Percentiles rank a stretch among this genome's conserved stretches.
Conservation (phyloP, 2,329 filamentous ascomycete genomes). For the Chalaropsis thielavioides region DNA sequence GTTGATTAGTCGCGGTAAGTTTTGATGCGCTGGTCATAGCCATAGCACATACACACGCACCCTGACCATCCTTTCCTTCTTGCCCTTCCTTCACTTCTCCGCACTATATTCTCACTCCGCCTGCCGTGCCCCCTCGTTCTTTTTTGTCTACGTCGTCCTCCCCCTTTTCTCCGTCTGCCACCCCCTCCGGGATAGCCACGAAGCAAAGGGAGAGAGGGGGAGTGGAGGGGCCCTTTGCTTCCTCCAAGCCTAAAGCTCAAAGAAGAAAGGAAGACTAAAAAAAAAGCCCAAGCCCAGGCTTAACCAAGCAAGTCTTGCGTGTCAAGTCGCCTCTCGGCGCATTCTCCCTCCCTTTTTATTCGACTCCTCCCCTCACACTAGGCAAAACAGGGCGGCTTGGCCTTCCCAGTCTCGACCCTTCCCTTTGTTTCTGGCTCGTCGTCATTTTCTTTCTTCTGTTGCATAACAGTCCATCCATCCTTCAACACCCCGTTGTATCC, state of each 20-base stretch:
- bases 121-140: background rate
- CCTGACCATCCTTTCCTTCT: background rate
- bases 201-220: background rate
- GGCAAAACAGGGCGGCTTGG: constrained; percentile 1
- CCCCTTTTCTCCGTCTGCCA: background rate
- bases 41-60: background rate
- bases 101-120: background rate
- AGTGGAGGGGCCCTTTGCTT: background rate
- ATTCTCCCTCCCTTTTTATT: background rate
- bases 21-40: background rate
- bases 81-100: background rate
- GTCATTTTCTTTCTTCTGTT: background rate
- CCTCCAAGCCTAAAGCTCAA: background rate
- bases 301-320: background rate
- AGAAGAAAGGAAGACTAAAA: background rate
- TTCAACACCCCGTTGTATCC: background rate
- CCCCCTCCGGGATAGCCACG: background rate
- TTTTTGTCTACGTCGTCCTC: background rate
- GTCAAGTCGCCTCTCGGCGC: constrained; percentile 1
- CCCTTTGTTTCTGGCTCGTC: background rate
- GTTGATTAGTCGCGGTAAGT: background rate
- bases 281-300: background rate
- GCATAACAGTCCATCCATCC: background rate
- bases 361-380: background rate
- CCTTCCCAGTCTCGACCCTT: background rate